Percentiles rank a stretch among this genome's conserved stretches.
Conservation (phyloP, 805 yeast species). For the Ogataea ganodermae region DNA sequence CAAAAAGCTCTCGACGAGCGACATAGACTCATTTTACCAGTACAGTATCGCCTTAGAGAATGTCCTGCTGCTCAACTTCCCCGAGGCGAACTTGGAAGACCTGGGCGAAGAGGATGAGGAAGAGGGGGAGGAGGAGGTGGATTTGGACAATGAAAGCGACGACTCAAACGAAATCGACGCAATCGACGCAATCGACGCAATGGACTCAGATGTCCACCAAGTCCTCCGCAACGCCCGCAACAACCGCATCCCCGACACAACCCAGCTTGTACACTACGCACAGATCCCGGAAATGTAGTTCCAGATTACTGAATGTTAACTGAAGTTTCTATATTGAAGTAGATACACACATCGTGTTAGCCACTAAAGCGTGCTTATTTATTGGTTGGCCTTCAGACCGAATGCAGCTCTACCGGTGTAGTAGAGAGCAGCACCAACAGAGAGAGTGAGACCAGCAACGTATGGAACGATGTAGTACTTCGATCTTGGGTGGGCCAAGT, state of each 20-base stretch:
- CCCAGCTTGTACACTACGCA: conserved; percentile 1
- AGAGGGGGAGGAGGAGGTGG: background rate
- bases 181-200: conserved; percentile 2
- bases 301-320: background rate
- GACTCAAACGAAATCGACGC: background rate
- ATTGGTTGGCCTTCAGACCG: conserved; percentile 59
- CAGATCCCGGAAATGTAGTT: conserved; percentile 1
- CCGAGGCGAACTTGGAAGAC: conserved; percentile 8
- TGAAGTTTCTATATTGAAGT: conserved; percentile 1
- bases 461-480: conserved; percentile 75
- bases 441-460: conserved; percentile 69
- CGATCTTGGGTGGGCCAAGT: conserved; percentile 62
- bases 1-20: conserved; percentile 18
- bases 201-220: conserved; percentile 3
- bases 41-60: conserved; percentile 12
- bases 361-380: conserved; percentile 7
- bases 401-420: conserved; percentile 71
- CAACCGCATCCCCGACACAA: background rate
- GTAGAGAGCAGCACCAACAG: conserved; percentile 65
- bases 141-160: background rate
- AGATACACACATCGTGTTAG: background rate
- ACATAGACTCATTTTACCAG: conserved; percentile 11
- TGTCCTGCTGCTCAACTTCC: conserved; percentile 9
- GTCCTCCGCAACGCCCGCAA: background rate
- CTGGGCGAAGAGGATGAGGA: background rate